phyloP scores from a whole-genome alignment of 1,284 basidiomycete species.

The Ceratobasidium sp. region DNA sequence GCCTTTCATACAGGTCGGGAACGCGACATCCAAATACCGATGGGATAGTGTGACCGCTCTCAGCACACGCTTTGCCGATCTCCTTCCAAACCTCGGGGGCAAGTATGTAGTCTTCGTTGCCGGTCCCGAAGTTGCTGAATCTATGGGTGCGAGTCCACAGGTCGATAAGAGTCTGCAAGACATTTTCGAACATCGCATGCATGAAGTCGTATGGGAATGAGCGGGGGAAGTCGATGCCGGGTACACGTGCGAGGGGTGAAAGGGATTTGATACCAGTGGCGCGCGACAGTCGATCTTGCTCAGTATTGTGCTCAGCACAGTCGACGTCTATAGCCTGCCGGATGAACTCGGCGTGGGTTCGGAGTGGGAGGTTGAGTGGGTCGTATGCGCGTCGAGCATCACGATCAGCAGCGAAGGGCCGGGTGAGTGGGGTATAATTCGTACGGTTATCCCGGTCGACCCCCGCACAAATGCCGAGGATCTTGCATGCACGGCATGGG shows the following conservation, averaged over 20 bases:
- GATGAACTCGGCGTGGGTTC: constrained; percentile 13
- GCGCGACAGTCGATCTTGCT: neutral
- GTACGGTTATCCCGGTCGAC: neutral
- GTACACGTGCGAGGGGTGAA: constrained; percentile 14
- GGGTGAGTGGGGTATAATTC: constrained; percentile 34
- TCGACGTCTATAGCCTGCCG: neutral
- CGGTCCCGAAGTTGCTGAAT: neutral
- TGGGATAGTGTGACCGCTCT: constrained; percentile 53
- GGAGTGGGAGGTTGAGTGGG: constrained; percentile 30
- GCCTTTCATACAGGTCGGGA: too few relatives aligned
- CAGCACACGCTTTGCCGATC: constrained; percentile 52
- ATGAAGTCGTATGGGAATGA: constrained; percentile 46
- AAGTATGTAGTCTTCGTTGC: neutral
- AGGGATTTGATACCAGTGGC: constrained; percentile 40
- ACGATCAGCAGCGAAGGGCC: neutral
- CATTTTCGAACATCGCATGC: constrained; percentile 45
- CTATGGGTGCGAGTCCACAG: constrained; percentile 30
- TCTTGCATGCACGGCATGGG: constrained; percentile 43
- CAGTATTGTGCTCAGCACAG: neutral
- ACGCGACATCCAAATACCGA: constrained; percentile 53
- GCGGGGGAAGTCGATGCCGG: constrained; percentile 22
- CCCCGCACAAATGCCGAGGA: constrained; percentile 14
- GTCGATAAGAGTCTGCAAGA: constrained; percentile 33
- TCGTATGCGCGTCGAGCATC: neutral
- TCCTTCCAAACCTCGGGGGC: constrained; percentile 52